phyloP scores from a whole-genome alignment of 306 rosid genomes.

The Clitoria ternatea region DNA sequence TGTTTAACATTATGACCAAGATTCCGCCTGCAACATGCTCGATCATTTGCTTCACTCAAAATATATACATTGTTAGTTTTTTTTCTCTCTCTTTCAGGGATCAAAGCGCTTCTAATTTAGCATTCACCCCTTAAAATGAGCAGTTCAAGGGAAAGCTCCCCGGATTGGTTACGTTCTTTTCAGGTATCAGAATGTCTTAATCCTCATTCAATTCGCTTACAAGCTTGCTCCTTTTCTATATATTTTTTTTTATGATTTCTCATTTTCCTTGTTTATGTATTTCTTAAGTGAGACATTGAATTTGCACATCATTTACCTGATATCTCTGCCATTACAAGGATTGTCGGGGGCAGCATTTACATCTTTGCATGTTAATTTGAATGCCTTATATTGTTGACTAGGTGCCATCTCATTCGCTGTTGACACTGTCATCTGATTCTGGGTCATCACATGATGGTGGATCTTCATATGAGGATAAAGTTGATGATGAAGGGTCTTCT shows the following conservation, averaged over 20 bases:
- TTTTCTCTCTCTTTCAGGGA: conserved; percentile 18
- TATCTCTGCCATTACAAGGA: neutral
- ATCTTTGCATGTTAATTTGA: neutral
- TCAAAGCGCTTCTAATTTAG: neutral
- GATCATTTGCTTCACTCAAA: conserved; percentile 22
- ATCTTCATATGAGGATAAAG: conserved; percentile 28
- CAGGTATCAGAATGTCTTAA: conserved; percentile 37
- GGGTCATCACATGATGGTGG: conserved; percentile 35
- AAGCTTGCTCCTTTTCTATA: neutral
- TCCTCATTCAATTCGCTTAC: neutral
- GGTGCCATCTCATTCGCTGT: conserved; percentile 50
- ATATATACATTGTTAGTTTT: neutral
- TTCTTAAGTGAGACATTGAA: neutral
- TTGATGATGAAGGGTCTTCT: conserved; percentile 36
- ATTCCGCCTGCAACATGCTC: conserved; percentile 15
- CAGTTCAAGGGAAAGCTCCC: conserved; percentile 75
- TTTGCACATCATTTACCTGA: neutral
- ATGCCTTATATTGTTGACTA: conserved; percentile 26
- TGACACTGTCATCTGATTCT: conserved; percentile 63
- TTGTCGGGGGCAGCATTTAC: too few relatives aligned
- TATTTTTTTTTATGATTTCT: neutral
- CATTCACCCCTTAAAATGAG: conserved; percentile 41
- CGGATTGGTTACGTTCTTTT: conserved; percentile 86
- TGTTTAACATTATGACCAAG: neutral
- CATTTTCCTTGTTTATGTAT: neutral